phyloP scores from a whole-genome alignment of 371 early-diverging fungal species.

The Actinomucor elegans region DNA sequence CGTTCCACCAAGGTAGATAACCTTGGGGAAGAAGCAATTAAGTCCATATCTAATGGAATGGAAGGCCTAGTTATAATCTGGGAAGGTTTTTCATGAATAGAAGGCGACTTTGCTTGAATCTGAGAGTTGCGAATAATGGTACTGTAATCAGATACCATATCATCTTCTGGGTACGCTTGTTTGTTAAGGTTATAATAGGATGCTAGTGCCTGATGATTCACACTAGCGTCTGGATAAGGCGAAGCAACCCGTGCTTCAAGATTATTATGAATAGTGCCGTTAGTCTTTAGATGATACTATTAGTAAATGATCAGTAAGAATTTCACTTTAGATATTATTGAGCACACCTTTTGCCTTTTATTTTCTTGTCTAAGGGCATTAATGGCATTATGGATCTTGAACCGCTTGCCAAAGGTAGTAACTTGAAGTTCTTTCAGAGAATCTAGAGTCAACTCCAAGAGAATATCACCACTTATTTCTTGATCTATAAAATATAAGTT shows the following conservation, averaged over 20 bases:
- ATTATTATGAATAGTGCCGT: no score
- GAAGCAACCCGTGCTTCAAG: slow-evolving; percentile 3
- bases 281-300: no score
- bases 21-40: slow-evolving; percentile 9
- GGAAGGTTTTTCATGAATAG: not conserved
- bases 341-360: slow-evolving; percentile 4
- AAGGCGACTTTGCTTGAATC: not conserved
- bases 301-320: no score
- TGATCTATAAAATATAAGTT: slow-evolving; percentile 52
- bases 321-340: no score
- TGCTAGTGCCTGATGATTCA: not conserved
- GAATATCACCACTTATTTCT: slow-evolving; percentile 71
- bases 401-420: slow-evolving; percentile 68
- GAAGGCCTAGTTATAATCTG: slow-evolving; percentile 5
- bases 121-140: slow-evolving; percentile 24
- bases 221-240: not conserved
- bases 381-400: slow-evolving; percentile 69
- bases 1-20: slow-evolving; percentile 10
- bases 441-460: slow-evolving; percentile 62
- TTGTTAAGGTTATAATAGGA: slow-evolving; percentile 7
- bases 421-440: slow-evolving; percentile 75
- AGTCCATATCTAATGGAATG: slow-evolving; percentile 17
- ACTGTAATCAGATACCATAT: slow-evolving; percentile 35
- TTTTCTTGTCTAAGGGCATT: slow-evolving; percentile 41
- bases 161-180: slow-evolving; percentile 23